A percentile compares a stretch with the other conserved stretches of the same genome.
These are phyloP conservation scores for Agaricus sinodeliciosus DNA, from an alignment of 768 basidiomycete species.

Conservation along the genomic window DNA sequence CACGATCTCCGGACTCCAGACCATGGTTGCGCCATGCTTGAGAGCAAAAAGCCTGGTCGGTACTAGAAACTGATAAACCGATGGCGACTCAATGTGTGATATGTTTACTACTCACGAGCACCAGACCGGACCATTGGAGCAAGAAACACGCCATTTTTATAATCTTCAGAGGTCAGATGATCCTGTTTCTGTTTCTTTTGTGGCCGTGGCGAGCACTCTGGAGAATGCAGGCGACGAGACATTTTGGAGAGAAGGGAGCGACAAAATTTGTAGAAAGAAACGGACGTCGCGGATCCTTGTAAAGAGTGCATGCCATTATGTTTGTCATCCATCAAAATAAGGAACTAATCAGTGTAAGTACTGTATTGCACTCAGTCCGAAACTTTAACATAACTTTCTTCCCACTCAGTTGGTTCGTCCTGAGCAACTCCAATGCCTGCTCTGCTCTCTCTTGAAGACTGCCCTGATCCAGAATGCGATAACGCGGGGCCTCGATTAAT, in stretches of 20 bases:
- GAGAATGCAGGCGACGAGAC: constrained; percentile 46
- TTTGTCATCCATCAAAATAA: neutral
- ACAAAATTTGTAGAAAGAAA: neutral
- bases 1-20: constrained; percentile 96
- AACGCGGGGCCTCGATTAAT: constrained; percentile 33
- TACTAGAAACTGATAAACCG: constrained; percentile 37
- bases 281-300: too few relatives aligned
- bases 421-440: constrained; percentile 36
- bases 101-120: constrained; percentile 49
- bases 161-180: constrained; percentile 64
- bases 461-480: constrained; percentile 35
- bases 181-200: constrained; percentile 50
- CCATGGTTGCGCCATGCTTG: constrained; percentile 88
- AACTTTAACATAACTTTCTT: constrained; percentile 40
- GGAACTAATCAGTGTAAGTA: neutral
- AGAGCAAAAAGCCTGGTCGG: constrained; percentile 82
- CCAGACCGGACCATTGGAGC: constrained; percentile 99
- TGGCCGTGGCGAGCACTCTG: constrained; percentile 40
- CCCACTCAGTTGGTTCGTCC: constrained; percentile 41
- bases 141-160: constrained; percentile 86
- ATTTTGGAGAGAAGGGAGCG: constrained; percentile 23
- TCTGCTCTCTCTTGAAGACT: constrained; percentile 34
- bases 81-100: constrained; percentile 10
- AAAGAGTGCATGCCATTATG: too few relatives aligned
- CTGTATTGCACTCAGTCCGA: neutral